A percentile compares a stretch with the other conserved stretches of the same genome.
phyloP scores from a whole-genome alignment of 371 early-diverging fungal species.

The Nematocida major region DNA sequence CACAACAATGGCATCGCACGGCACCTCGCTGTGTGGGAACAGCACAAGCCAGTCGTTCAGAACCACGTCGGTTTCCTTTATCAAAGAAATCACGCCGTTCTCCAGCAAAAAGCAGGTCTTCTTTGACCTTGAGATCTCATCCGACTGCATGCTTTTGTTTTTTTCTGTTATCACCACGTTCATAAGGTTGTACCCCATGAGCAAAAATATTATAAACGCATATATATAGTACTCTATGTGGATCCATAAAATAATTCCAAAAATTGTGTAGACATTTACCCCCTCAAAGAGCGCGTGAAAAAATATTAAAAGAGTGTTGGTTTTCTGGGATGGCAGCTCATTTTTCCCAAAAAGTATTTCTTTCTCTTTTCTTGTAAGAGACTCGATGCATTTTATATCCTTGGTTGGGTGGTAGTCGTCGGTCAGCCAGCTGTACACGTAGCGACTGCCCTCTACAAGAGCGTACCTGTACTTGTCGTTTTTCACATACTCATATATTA shows the following conservation, averaged over 20 bases:
- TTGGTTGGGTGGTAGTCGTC: background rate
- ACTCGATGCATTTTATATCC: background rate
- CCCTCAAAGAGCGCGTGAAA: constrained; percentile 29
- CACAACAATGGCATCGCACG: constrained; percentile 86
- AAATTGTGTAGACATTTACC: constrained; percentile 52
- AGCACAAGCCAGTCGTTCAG: constrained; percentile 60
- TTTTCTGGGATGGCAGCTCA: constrained; percentile 4
- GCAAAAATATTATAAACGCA: constrained; percentile 53
- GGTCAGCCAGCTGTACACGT: constrained; percentile 25
- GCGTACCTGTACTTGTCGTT: constrained; percentile 10
- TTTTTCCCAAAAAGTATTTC: constrained; percentile 62
- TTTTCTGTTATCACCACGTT: constrained; percentile 47
- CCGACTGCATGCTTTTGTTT: constrained; percentile 27
- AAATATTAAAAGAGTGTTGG: constrained; percentile 22
- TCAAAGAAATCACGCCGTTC: constrained; percentile 29
- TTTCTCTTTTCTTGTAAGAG: constrained; percentile 39
- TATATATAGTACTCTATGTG: constrained; percentile 56
- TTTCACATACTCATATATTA: constrained; percentile 25
- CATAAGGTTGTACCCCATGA: constrained; percentile 48
- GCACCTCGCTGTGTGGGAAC: constrained; percentile 65
- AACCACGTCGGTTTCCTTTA: constrained; percentile 47
- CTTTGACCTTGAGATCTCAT: constrained; percentile 13
- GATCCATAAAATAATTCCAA: constrained; percentile 55
- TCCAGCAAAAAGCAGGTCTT: constrained; percentile 41
- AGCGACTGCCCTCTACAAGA: background rate